Evolutionary conservation across 169 alveolate genomes (phyloP).

Genomic region (Hepatocystis sp.): DNA sequence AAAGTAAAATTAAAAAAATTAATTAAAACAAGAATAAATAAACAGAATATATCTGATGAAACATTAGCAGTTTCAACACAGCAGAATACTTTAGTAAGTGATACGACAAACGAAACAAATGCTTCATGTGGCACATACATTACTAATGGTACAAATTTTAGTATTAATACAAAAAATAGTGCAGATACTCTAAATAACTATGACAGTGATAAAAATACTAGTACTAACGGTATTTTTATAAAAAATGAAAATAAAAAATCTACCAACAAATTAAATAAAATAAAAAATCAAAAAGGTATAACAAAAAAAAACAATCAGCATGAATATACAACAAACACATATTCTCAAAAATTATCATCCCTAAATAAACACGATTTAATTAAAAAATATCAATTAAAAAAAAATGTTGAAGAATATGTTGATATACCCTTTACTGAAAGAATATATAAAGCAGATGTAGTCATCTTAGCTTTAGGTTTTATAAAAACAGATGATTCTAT

Average conservation of each 20-base stretch:
- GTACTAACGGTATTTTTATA: not conserved
- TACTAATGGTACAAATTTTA: too few species aligned
- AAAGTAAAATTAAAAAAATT: constrained; percentile 51
- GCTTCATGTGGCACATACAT: too few species aligned
- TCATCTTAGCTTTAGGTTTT: constrained; percentile 81
- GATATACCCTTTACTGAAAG: constrained; percentile 80
- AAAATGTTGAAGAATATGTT: constrained; percentile 30
- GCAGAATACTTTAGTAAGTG: not conserved
- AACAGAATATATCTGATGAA: too few species aligned
- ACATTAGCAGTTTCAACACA: too few species aligned
- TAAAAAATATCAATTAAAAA: constrained; percentile 31
- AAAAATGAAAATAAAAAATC: not conserved
- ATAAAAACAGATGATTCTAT: constrained; percentile 80
- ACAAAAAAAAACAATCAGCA: not conserved
- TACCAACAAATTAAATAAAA: not conserved
- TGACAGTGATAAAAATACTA: not conserved
- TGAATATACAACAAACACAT: constrained; percentile 17
- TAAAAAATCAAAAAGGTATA: not conserved
- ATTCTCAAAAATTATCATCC: constrained; percentile 15
- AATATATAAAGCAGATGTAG: constrained; percentile 79
- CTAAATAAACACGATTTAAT: constrained; percentile 7
- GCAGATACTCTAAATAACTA: not conserved
- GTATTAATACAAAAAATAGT: too few species aligned
- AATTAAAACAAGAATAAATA: not conserved
- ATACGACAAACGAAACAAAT: constrained; percentile 8